Evolutionary conservation across 2,329 filamentous ascomycete species (phyloP).

Genomic region (Nemania serpens): DNA sequence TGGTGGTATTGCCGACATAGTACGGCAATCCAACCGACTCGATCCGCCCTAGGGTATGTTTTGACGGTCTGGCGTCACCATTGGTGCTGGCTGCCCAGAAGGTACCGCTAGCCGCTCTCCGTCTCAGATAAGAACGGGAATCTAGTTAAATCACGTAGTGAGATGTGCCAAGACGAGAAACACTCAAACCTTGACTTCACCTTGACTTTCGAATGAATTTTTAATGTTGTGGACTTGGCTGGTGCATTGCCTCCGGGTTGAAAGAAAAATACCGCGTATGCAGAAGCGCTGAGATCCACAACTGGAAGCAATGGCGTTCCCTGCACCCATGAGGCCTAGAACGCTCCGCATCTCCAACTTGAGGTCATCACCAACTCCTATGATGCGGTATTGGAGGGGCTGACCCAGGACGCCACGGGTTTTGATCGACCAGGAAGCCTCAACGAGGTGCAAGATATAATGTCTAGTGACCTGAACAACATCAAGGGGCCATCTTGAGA

Average conservation of each 20-base stretch:
- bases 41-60: conserved; percentile 6
- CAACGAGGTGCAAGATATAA: not conserved
- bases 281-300: conserved; percentile 20
- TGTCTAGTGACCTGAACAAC: not conserved
- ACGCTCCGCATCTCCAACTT: conserved; percentile 21
- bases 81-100: conserved; percentile 15
- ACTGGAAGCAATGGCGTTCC: conserved; percentile 12
- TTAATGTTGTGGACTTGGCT: not conserved
- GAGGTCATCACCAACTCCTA: conserved; percentile 24
- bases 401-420: conserved; percentile 4
- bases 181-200: not conserved
- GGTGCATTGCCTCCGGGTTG: not conserved
- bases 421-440: not conserved
- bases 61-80: conserved; percentile 12
- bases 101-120: no score
- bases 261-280: conserved; percentile 1
- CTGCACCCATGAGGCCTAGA: not conserved
- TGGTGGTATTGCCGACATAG: conserved; percentile 11
- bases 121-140: not conserved
- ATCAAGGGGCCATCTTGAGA: not conserved
- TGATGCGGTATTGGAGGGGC: conserved; percentile 3
- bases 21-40: conserved; percentile 10
- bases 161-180: conserved; percentile 2
- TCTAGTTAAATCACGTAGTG: conserved; percentile 12
- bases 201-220: not conserved